Evolutionary conservation across 441 rosid species (phyloP).

Genomic region (Populus hybrid): DNA sequence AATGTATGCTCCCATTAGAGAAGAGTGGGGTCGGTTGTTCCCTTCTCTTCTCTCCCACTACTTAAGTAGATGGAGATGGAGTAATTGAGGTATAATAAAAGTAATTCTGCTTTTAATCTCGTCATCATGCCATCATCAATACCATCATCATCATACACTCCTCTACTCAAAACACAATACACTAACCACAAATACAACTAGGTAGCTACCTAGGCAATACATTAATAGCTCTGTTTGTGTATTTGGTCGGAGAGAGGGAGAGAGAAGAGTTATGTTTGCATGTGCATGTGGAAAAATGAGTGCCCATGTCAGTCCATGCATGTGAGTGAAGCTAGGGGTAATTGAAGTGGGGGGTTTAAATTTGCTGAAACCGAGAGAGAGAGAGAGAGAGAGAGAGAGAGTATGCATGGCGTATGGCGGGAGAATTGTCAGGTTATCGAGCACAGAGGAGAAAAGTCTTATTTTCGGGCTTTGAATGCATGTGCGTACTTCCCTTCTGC

Average conservation of each 20-base stretch:
- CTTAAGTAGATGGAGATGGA: not conserved
- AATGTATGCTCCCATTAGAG: conserved; percentile 24
- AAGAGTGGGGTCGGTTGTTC: conserved; percentile 22
- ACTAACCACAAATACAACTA: not conserved
- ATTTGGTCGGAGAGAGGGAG: conserved; percentile 2
- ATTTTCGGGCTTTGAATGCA: conserved; percentile 28
- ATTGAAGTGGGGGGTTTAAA: conserved; percentile 11
- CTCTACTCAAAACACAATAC: not conserved
- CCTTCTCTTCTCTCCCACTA: conserved; percentile 15
- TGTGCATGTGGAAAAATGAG: conserved; percentile 67
- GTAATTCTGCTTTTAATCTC: conserved; percentile 29
- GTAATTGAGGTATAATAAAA: not conserved
- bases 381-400: conserved; percentile 11
- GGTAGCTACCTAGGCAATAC: not conserved
- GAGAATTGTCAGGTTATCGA: conserved; percentile 36
- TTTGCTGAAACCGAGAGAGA: conserved; percentile 26
- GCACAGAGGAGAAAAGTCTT: conserved; percentile 3
- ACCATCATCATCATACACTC: conserved; percentile 38
- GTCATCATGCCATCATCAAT: conserved; percentile 56
- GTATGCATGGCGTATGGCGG: conserved; percentile 41
- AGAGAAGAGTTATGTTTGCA: conserved; percentile 28
- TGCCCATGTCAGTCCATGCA: conserved; percentile 62
- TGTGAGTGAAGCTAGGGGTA: conserved; percentile 30
- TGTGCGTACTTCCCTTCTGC: conserved; percentile 21
- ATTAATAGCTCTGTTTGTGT: not conserved